A percentile compares a stretch with the other conserved stretches of the same genome.
Conservation (phyloP, 192 early-diverging fungal species). For the Allomyces macrogynus region DNA sequence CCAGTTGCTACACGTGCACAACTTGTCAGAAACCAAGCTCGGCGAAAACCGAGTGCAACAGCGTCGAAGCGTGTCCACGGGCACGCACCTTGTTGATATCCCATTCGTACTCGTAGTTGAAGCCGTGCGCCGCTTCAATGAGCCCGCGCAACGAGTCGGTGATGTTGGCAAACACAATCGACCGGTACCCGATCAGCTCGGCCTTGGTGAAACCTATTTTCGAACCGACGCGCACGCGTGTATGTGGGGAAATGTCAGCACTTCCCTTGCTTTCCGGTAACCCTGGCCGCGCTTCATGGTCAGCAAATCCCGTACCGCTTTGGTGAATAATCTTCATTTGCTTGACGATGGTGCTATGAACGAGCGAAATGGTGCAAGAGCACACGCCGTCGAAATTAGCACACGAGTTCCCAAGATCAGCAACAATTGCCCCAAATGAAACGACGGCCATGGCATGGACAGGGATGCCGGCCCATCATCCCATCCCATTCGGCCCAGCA, state of each 20-base stretch:
- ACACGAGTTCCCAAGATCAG: no score
- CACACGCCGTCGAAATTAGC: background rate
- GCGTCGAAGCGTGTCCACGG: background rate
- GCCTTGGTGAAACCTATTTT: slow-evolving; percentile 63
- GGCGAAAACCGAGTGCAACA: background rate
- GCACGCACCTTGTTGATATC: background rate
- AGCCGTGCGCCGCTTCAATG: slow-evolving; percentile 9
- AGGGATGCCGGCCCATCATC: slow-evolving; percentile 10
- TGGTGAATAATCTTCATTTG: slow-evolving; percentile 97
- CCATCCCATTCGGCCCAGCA: slow-evolving; percentile 87
- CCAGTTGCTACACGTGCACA: no score
- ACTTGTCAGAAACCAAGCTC: slow-evolving; percentile 6
- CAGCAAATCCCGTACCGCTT: slow-evolving; percentile 21
- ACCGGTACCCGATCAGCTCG: slow-evolving; percentile 49
- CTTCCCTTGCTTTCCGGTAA: slow-evolving; percentile 51
- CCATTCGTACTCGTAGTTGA: slow-evolving; percentile 6
- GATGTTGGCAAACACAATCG: slow-evolving; percentile 28
- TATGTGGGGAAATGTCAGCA: slow-evolving; percentile 50
- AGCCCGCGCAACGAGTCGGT: slow-evolving; percentile 25
- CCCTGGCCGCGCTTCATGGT: no score
- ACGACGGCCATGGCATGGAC: no score
- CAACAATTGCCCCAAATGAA: no score
- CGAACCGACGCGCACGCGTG: no score
- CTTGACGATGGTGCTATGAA: slow-evolving; percentile 66
- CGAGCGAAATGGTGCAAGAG: background rate